These are phyloP conservation scores for Coccinonectria pachysandricola DNA, from an alignment of 2,329 filamentous ascomycete genomes.

Conservation along the genomic window DNA sequence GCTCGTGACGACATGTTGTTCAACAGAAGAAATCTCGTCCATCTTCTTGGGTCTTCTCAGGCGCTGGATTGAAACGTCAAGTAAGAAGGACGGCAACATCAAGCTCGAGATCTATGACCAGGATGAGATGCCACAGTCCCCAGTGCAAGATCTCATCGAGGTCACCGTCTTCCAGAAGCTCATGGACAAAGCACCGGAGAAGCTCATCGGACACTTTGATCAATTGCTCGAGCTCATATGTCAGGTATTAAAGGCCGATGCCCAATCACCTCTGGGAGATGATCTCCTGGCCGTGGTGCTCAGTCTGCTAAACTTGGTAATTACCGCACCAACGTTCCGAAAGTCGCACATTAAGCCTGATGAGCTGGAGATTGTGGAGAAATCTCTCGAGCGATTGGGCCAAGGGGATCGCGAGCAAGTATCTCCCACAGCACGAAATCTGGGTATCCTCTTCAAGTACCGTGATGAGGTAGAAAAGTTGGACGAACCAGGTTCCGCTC, in stretches of 20 bases:
- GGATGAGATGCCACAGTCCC: slow-evolving; percentile 23
- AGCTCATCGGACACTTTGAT: slow-evolving; percentile 51
- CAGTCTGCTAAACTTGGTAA: slow-evolving; percentile 50
- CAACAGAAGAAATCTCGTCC: slow-evolving; percentile 45
- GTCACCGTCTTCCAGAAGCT: slow-evolving; percentile 55
- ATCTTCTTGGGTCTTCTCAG: slow-evolving; percentile 51
- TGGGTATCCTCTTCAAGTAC: slow-evolving; percentile 45
- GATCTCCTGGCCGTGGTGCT: slow-evolving; percentile 43
- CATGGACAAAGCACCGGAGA: slow-evolving; percentile 52
- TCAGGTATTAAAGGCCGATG: slow-evolving; percentile 44
- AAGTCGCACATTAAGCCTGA: slow-evolving; percentile 33
- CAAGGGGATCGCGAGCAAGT: slow-evolving; percentile 28
- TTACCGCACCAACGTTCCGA: slow-evolving; percentile 47
- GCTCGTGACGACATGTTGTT: slow-evolving; percentile 38
- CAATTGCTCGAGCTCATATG: slow-evolving; percentile 55
- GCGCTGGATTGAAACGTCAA: slow-evolving; percentile 39
- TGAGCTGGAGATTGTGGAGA: slow-evolving; percentile 36
- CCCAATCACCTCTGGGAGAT: slow-evolving; percentile 31
- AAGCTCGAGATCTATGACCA: slow-evolving; percentile 22
- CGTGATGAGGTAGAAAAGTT: slow-evolving; percentile 41
- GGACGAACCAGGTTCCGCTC: slow-evolving; percentile 26
- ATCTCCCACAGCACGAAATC: slow-evolving; percentile 44
- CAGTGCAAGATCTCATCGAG: slow-evolving; percentile 41
- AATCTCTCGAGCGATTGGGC: slow-evolving; percentile 35
- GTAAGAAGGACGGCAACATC: slow-evolving; percentile 16